Conservation (phyloP, 805 yeast species). For the Kodamaea leandrae region DNA sequence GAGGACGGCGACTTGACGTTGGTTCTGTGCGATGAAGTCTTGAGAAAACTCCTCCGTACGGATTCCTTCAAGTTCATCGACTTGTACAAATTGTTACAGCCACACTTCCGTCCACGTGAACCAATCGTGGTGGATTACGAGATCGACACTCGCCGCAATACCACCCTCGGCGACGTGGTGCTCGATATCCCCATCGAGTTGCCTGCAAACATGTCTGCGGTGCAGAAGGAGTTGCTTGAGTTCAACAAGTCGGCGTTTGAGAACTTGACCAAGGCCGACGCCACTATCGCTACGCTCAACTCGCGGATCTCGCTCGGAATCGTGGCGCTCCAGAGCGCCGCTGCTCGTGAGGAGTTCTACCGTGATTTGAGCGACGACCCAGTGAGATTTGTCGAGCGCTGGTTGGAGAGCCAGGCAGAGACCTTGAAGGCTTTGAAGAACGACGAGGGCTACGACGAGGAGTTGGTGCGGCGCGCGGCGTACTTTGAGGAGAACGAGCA, state of each 20-base stretch:
- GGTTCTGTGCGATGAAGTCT: constrained; percentile 44
- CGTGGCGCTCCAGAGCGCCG: constrained; percentile 52
- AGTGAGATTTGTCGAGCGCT: constrained; percentile 63
- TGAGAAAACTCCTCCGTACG: constrained; percentile 44
- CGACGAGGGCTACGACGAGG: constrained; percentile 89
- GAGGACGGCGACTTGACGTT: constrained; percentile 34
- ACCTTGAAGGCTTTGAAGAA: constrained; percentile 83
- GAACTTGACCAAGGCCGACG: constrained; percentile 43
- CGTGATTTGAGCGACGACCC: constrained; percentile 74
- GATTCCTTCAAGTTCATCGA: constrained; percentile 66
- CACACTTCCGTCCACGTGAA: constrained; percentile 72
- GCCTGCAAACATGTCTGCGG: constrained; percentile 35
- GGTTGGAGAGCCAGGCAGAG: constrained; percentile 78
- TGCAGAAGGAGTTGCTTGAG: constrained; percentile 38
- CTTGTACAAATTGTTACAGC: constrained; percentile 63
- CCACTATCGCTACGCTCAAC: constrained; percentile 41
- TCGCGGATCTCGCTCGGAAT: constrained; percentile 48
- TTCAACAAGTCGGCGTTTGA: constrained; percentile 40
- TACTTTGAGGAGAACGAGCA: constrained; percentile 69
- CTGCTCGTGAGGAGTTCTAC: constrained; percentile 75
- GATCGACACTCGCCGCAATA: constrained; percentile 70
- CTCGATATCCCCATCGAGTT: constrained; percentile 61
- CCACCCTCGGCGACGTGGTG: constrained; percentile 77
- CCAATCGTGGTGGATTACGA: constrained; percentile 78
- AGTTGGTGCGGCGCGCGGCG: constrained; percentile 76